Conservation (phyloP, 306 rosid genomes). For the Fragaria vesca region DNA sequence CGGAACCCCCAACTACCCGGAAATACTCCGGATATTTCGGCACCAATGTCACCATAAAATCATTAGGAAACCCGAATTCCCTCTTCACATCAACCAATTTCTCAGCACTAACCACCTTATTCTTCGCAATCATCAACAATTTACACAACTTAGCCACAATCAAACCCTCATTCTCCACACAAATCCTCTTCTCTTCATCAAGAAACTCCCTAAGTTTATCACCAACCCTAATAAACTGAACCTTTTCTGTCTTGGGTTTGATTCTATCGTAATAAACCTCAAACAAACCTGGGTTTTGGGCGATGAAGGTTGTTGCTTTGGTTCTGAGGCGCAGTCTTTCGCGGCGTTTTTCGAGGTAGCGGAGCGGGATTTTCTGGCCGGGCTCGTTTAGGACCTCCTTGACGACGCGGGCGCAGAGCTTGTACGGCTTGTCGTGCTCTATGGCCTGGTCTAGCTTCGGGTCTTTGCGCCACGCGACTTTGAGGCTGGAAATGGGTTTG, state of each 20-base stretch:
- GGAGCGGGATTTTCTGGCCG: constrained; percentile 55
- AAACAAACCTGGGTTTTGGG: constrained; percentile 63
- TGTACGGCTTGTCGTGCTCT: constrained; percentile 61
- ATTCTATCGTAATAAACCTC: constrained; percentile 56
- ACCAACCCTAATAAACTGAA: constrained; percentile 48
- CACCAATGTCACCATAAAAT: constrained; percentile 78
- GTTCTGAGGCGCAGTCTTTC: constrained; percentile 61
- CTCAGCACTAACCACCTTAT: constrained; percentile 64
- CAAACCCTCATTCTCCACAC: constrained; percentile 44
- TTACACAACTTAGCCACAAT: constrained; percentile 69
- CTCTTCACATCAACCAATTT: constrained; percentile 81
- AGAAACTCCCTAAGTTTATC: constrained; percentile 49
- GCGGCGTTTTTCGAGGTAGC: constrained; percentile 68
- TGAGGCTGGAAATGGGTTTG: constrained; percentile 61
- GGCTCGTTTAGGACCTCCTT: constrained; percentile 66
- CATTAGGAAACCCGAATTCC: constrained; percentile 83
- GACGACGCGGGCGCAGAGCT: constrained; percentile 54
- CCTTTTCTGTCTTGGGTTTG: constrained; percentile 71
- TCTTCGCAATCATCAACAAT: constrained; percentile 74
- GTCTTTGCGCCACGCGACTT: constrained; percentile 89
- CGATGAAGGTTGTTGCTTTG: constrained; percentile 42
- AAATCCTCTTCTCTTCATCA: constrained; percentile 47
- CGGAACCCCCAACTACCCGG: constrained; percentile 59
- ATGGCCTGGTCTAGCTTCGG: constrained; percentile 62
- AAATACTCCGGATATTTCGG: constrained; percentile 71